Base-by-base conservation (phyloP, 1,284 basidiomycete species). In the Tilletiopsis washingtonensis region DNA sequence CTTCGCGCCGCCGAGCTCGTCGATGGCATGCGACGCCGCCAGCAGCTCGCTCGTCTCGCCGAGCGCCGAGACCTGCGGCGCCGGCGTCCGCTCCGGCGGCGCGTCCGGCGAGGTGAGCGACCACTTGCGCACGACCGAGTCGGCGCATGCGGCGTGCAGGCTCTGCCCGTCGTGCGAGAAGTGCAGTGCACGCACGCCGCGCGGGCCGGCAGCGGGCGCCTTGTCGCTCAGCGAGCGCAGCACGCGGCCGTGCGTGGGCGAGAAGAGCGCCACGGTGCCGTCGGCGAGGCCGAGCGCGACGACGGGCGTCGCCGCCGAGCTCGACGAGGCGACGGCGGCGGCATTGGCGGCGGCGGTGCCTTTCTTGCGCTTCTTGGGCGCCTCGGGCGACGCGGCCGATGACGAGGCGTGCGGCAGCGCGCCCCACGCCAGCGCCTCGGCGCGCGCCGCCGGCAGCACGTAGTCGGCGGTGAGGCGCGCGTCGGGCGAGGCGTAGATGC, bases 401-500 rank as follows among this genome's bases (percentile, higher is more conserved):
- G 1, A 45, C 29, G 7, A 17, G 43, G 45, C 50, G 51, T 11
- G 14, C 34, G 20, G 43, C 3, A 26, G 34, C 15, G 27, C 49
- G 38, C 52, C 51, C 62, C 62, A 64, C 9, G 47, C 50, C 39
- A 55, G 44, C 11, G 54, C 27, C 2, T 45, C 47, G 34, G 12
- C 27, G 26, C 27, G 7, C 3, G 36, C 27, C 7, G n/a, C 23
- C 3, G 49, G 55, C 12, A 70, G 54, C 21, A 68, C 53, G 38
- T 61, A 68, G 51, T 70, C 77, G 29, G 82, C 81, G 26, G 84
- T 67, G 14, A 79, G 76, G 71, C 82, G 76, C 62, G 85, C 82
- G 9, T 81, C 79, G 23, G 81, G 74, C 20, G 21, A 38, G 17
- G 81, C 77, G 71, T 83, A 84, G 41, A 86, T 77, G 56, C 82